Conservation (phyloP, 371 early-diverging fungal genomes). For the Mucor ambiguus region DNA sequence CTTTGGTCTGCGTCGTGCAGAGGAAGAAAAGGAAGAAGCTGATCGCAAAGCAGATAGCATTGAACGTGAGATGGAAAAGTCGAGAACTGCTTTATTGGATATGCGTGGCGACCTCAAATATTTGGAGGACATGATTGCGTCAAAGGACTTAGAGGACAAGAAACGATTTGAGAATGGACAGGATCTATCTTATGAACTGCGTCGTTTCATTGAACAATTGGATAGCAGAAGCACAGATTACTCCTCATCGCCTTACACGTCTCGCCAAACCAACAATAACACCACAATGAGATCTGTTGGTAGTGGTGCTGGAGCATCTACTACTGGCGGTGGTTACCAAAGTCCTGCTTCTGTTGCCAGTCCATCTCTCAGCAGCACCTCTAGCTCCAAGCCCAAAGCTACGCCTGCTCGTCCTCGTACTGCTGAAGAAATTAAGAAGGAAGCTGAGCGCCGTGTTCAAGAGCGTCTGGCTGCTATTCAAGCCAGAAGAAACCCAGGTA, state of each 20-base stretch:
- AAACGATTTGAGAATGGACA: slow-evolving; percentile 50
- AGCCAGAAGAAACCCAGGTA: slow-evolving; percentile 31
- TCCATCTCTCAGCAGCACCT: neutral
- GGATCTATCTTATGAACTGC: slow-evolving; percentile 48
- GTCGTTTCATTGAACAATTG: slow-evolving; percentile 48
- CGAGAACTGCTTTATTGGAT: slow-evolving; percentile 41
- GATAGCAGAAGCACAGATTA: slow-evolving; percentile 26
- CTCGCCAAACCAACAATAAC: neutral
- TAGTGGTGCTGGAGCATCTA: too few relatives aligned
- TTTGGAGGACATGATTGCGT: slow-evolving; percentile 28
- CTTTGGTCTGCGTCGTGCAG: slow-evolving; percentile 40
- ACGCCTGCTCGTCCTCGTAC: slow-evolving; percentile 45
- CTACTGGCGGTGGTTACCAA: slow-evolving; percentile 13
- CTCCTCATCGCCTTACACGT: slow-evolving; percentile 4
- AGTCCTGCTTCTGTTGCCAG: slow-evolving; percentile 17
- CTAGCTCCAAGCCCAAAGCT: slow-evolving; percentile 25
- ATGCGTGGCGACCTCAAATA: slow-evolving; percentile 45
- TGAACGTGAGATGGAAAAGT: slow-evolving; percentile 50
- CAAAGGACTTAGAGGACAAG: slow-evolving; percentile 37
- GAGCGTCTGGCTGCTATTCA: slow-evolving; percentile 53
- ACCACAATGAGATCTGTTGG: neutral
- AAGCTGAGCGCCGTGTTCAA: slow-evolving; percentile 58
- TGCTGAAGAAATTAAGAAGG: slow-evolving; percentile 56
- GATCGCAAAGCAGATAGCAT: slow-evolving; percentile 40
- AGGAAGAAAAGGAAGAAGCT: slow-evolving; percentile 48